Evolutionary conservation across 2,329 filamentous ascomycete genomes (phyloP).

Genomic region (Chaetomium globosum): DNA sequence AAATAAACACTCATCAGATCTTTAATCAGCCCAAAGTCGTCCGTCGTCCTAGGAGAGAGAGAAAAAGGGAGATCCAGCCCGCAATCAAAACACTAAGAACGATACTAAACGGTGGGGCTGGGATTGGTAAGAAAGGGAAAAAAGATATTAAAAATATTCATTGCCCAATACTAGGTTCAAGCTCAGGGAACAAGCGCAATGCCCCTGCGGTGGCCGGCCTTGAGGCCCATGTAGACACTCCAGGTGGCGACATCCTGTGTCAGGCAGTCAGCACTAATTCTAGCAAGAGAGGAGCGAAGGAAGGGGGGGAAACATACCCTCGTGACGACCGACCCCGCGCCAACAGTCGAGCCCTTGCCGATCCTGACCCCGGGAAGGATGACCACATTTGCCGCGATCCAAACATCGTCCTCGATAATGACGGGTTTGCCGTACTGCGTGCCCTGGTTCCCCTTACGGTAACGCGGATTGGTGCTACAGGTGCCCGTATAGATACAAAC

Average conservation of each 20-base stretch:
- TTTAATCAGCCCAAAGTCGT: constrained; percentile 3
- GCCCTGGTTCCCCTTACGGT: constrained; percentile 72
- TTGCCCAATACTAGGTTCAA: background rate
- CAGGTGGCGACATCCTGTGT: constrained; percentile 36
- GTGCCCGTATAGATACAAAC: constrained; percentile 83
- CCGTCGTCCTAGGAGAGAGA: constrained; percentile 11
- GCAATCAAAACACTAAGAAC: background rate
- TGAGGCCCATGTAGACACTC: constrained; percentile 37
- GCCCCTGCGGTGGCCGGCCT: constrained; percentile 36
- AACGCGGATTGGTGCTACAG: constrained; percentile 71
- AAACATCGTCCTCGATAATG: constrained; percentile 81
- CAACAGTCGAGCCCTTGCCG: constrained; percentile 76
- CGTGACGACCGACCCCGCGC: constrained; percentile 82
- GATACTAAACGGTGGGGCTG: background rate
- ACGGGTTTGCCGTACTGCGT: constrained; percentile 71
- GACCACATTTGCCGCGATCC: constrained; percentile 75
- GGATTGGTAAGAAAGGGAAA: background rate
- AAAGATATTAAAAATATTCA: constrained; percentile 6
- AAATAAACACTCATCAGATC: constrained; percentile 17
- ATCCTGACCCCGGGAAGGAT: constrained; percentile 80
- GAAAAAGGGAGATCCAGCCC: constrained; percentile 12
- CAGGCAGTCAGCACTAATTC: constrained; percentile 6
- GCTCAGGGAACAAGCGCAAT: constrained; percentile 30
- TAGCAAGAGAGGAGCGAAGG: background rate
- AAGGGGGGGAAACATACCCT: constrained; percentile 53